Conservation (phyloP, 1,284 basidiomycete genomes). For the Apiotrichum brassicae region DNA sequence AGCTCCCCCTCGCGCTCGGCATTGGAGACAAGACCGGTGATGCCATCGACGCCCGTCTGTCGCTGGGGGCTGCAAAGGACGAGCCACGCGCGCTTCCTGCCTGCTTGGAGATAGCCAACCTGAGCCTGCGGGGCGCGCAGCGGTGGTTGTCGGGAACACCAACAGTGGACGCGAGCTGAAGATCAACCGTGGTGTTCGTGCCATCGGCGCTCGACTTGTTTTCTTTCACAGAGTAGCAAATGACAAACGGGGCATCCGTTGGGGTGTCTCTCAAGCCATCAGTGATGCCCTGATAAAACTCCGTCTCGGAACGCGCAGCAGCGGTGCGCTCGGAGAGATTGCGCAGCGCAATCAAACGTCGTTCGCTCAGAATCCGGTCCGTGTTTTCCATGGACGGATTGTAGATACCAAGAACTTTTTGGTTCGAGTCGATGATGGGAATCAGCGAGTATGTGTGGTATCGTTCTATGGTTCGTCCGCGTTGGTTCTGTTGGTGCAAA, state of each 20-base stretch:
- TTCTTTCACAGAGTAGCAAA: conserved; percentile 20
- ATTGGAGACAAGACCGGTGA: no score
- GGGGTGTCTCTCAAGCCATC: conserved; percentile 15
- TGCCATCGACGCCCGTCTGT: no score
- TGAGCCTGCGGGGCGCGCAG: conserved; percentile 6
- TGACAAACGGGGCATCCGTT: conserved; percentile 22
- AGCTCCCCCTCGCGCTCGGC: no score
- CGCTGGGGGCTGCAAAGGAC: background rate
- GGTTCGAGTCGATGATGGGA: conserved; percentile 22
- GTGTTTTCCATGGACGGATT: conserved; percentile 21
- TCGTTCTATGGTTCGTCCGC: conserved; percentile 22
- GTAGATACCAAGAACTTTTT: conserved; percentile 18
- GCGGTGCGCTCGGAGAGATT: conserved; percentile 17
- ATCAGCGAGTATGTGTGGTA: conserved; percentile 38
- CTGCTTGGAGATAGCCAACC: background rate
- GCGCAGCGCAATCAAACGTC: conserved; percentile 15
- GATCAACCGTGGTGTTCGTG: background rate
- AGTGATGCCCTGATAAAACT: conserved; percentile 14
- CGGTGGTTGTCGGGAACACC: conserved; percentile 20
- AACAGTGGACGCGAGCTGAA: conserved; percentile 14
- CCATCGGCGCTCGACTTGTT: no score
- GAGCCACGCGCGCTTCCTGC: background rate
- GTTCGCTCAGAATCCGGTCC: conserved; percentile 10
- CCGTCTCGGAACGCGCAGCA: conserved; percentile 6
- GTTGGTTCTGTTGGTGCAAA: conserved; percentile 18